Base-by-base conservation (phyloP, 2,329 filamentous ascomycete species). In the Westerdykella ornata region DNA sequence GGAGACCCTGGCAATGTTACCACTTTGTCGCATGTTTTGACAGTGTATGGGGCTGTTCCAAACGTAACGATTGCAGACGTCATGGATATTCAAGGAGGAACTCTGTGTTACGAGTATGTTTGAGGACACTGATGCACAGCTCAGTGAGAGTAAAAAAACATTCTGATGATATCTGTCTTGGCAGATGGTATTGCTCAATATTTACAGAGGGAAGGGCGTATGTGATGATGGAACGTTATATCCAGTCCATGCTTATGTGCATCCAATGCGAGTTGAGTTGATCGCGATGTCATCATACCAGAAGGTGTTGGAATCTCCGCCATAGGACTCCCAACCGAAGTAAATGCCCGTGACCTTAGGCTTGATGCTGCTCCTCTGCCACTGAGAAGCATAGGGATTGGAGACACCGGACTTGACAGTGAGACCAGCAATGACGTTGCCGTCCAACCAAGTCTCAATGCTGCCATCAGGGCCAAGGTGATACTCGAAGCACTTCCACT, bases 261-360 rank as follows among this genome's bases (percentile, higher is more conserved):
- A 79, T 26, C 76, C 75, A 48, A 76, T 65, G 26, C 74, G 66
- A 14, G 56, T 70, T 32, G 68, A 68, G 49, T 64, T 63, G 36
- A 81, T 59, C 5, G 62, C 69, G 48, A 81, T 70, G 52, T 81
- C 77, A 49, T 81, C 78, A 47, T 79, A 81, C 76, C 76, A 80
- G 51, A 81, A 74, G 1, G 78, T 81, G 59, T 81, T 81, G 2
- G 67, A 62, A 45, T 77, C 76, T 1, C 76, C 76, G 8, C 76
- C 75, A 49, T 81, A 81, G 4, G 72, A 75, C 68, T 81, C 78
- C 77, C 78, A 81, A 0, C 78, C 78, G 47, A 81, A 81, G 62
- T 81, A 78, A 19, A 80, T 65, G 6, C 57, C 76, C 0, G 72
- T 73, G 41, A 78, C 65, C 54, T 74, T 74, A 4, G 77, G 76